Conservation (phyloP, 2,329 filamentous ascomycete species). For the Penicillium sp. region DNA sequence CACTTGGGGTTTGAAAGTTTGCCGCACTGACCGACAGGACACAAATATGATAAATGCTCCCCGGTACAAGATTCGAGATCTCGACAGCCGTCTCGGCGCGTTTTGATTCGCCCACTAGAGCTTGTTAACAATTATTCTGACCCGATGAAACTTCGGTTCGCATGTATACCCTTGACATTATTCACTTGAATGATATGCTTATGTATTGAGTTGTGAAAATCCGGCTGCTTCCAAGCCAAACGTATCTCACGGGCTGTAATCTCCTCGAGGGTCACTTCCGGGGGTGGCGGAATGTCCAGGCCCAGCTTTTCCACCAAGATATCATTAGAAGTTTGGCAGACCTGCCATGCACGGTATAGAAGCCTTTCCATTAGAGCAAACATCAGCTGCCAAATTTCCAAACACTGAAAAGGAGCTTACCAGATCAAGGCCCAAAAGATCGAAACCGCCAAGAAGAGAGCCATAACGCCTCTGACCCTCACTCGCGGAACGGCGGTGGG, state of each 20-base stretch:
- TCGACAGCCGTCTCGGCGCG: constrained; percentile 81
- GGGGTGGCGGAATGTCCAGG: constrained; percentile 85
- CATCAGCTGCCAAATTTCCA: neutral
- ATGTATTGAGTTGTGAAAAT: constrained; percentile 60
- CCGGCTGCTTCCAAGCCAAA: constrained; percentile 80
- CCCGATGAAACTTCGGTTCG: constrained; percentile 1
- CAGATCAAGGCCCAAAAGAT: constrained; percentile 48
- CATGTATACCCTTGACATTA: constrained; percentile 68
- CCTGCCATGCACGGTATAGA: constrained; percentile 77
- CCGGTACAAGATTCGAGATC: constrained; percentile 78
- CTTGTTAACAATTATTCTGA: constrained; percentile 10
- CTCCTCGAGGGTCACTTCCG: constrained; percentile 82
- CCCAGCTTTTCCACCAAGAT: constrained; percentile 86
- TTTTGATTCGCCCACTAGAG: constrained; percentile 75
- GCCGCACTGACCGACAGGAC: constrained; percentile 86
- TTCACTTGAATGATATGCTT: constrained; percentile 93
- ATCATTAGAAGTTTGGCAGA: constrained; percentile 83
- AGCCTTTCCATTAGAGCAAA: constrained; percentile 52
- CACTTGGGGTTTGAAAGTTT: constrained; percentile 86
- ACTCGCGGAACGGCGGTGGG: constrained; percentile 43
- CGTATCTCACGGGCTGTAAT: constrained; percentile 83
- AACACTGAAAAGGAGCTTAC: constrained; percentile 27
- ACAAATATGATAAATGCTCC: constrained; percentile 86
- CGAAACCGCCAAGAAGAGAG: constrained; percentile 43
- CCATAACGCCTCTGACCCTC: constrained; percentile 46